phyloP scores from a whole-genome alignment of 1,139 yeast genomes.

The Petasospora fabianii region DNA sequence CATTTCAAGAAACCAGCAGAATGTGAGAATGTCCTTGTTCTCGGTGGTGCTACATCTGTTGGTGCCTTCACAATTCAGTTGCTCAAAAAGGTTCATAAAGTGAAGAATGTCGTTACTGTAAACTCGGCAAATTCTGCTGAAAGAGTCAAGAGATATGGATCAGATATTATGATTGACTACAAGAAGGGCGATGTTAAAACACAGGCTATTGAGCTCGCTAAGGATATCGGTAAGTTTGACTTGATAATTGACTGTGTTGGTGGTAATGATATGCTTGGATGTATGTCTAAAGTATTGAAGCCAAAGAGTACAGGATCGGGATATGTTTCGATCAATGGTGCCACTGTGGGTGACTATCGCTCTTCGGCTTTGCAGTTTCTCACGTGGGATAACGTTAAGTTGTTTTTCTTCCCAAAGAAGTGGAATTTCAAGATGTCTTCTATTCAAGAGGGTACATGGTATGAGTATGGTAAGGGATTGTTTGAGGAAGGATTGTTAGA shows the following conservation, averaged over 20 bases:
- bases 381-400: constrained; percentile 39
- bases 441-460: constrained; percentile 24
- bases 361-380: constrained; percentile 7
- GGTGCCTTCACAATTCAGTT: constrained; percentile 49
- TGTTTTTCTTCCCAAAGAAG: constrained; percentile 52
- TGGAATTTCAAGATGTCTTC: constrained; percentile 31
- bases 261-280: constrained; percentile 35
- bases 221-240: constrained; percentile 38
- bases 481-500: constrained; percentile 40
- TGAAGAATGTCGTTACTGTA: constrained; percentile 37
- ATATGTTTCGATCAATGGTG: constrained; percentile 53
- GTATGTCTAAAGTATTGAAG: constrained; percentile 36
- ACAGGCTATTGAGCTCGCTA: constrained; percentile 32
- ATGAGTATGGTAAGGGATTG: constrained; percentile 35
- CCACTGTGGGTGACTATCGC: constrained; percentile 33
- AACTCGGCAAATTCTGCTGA: constrained; percentile 41
- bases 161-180: constrained; percentile 50
- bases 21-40: constrained; percentile 38
- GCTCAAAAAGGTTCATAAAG: constrained; percentile 41
- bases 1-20: constrained; percentile 25
- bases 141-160: constrained; percentile 46
- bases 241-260: constrained; percentile 48
- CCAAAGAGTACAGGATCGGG: constrained; percentile 38
- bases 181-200: constrained; percentile 33
- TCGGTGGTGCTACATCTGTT: constrained; percentile 59